Base-by-base conservation (phyloP, 1,284 basidiomycete genomes). In the Ceratobasidium sp. region DNA sequence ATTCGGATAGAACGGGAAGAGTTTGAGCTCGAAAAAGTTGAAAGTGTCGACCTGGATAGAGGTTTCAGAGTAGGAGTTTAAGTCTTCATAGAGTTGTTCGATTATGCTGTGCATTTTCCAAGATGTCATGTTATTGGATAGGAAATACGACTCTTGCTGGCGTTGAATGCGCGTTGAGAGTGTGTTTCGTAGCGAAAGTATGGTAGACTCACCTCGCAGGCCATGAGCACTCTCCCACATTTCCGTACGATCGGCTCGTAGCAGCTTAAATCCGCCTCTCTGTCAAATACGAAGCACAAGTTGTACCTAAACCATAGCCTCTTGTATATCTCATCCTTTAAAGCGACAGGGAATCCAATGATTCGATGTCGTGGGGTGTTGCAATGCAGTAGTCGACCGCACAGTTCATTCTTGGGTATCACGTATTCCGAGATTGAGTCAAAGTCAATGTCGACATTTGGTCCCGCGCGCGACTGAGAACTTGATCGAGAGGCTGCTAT, bases 211-310 rank as follows among this genome's bases (percentile, higher is more conserved):
- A 96, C 96, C 89, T 99, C 97, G 82, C 97, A 92, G 53, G 91
- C 85, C 28, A 91, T 90, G 76, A 99, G 85, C 33, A 98, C 94
- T 31, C 97, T 89, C 77, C 93, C 96, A 66, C 96, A 92, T 86
- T 99, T 99, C 63, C 97, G 89, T 13, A 99, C 96, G 69, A 99
- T 90, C 0, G 97, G 95, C 81, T 99, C 97, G 84, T 98, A 99
- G 75, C 95, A 96, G 80, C 94, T 94, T 54, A 98, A 85, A 81
- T 97, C 96, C 1, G 96, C 94, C 31, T 89, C 88, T 49, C 91
- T 89, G 65, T 97, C 94, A 82, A 99, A 99, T 5, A 99, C 97
- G 83, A 99, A 98, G 83, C 95, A 98, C 45, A 99, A 85, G 82
- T 99, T 99, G 86, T 96, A 99, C 81, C 94, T 90, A 84, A 99